Percentiles rank a stretch among this genome's conserved stretches.
Evolutionary conservation across 306 rosid species (phyloP).

Genomic region (Betula pendula): DNA sequence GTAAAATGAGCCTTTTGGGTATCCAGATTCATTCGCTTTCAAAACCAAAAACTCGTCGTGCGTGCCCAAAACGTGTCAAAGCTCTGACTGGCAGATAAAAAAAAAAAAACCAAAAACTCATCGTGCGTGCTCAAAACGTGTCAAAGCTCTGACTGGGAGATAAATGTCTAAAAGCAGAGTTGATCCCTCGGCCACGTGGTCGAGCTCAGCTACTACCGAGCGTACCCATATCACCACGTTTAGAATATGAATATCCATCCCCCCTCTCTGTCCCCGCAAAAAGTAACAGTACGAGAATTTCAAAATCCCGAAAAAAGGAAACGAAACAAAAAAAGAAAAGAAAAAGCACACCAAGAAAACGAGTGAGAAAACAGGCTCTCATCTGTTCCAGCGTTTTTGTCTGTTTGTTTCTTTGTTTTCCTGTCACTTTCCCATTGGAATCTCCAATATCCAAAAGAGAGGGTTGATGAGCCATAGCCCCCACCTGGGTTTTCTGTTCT

Average conservation of each 20-base stretch:
- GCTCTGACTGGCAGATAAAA: no score
- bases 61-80: no score
- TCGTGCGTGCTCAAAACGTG: not conserved
- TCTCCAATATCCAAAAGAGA: constrained; percentile 9
- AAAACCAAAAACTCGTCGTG: not conserved
- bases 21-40: no score
- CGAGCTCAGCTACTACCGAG: not conserved
- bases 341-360: not conserved
- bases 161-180: no score
- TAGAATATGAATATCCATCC: no score
- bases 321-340: not conserved
- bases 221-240: not conserved
- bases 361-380: not conserved
- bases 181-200: no score
- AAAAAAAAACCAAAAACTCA: no score
- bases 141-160: no score
- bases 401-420: not conserved
- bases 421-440: constrained; percentile 7
- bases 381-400: not conserved
- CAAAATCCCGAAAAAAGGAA: not conserved
- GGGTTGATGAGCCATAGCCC: not conserved
- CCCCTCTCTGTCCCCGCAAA: no score
- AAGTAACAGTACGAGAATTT: not conserved
- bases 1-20: not conserved
- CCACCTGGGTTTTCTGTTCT: not conserved